These are phyloP conservation scores for Stereum hirsutum DNA, from an alignment of 1,284 basidiomycete species.

Conservation along the genomic window DNA sequence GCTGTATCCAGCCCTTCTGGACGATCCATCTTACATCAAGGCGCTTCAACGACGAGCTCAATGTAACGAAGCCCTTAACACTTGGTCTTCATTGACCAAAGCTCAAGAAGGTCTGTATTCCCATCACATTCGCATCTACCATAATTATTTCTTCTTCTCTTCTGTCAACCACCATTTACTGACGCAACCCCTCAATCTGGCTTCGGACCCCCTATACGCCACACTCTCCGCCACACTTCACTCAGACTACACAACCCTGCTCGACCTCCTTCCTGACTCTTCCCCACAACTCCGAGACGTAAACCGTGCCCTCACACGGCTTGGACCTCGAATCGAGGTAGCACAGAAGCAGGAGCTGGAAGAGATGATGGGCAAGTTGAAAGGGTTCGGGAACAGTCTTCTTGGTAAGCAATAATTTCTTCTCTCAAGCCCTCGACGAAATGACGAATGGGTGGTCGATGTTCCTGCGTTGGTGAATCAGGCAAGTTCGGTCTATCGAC, in stretches of 20 bases:
- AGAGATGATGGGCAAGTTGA: conserved; percentile 91
- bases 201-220: conserved; percentile 1
- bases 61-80: conserved; percentile 73
- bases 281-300: conserved; percentile 43
- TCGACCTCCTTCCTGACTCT: conserved; percentile 49
- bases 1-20: conserved; percentile 56
- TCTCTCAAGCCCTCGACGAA: no score
- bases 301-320: conserved; percentile 35
- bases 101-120: conserved; percentile 70
- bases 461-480: conserved; percentile 17
- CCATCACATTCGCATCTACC: no score
- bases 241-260: conserved; percentile 70
- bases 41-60: conserved; percentile 81
- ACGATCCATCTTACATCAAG: conserved; percentile 83
- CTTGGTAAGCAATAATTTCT: conserved; percentile 54
- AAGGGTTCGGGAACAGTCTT: conserved; percentile 86
- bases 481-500: conserved; percentile 85
- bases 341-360: conserved; percentile 84
- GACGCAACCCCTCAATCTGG: no score
- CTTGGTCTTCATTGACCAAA: conserved; percentile 76
- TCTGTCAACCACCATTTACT: no score
- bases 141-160: conserved; percentile 6
- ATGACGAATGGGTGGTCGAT: not conserved
- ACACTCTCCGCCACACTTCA: not conserved
- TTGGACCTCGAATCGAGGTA: conserved; percentile 62